These are phyloP conservation scores for Raddia guianensis DNA, from an alignment of 176 grass and related monocot genomes.

Conservation along the genomic window DNA sequence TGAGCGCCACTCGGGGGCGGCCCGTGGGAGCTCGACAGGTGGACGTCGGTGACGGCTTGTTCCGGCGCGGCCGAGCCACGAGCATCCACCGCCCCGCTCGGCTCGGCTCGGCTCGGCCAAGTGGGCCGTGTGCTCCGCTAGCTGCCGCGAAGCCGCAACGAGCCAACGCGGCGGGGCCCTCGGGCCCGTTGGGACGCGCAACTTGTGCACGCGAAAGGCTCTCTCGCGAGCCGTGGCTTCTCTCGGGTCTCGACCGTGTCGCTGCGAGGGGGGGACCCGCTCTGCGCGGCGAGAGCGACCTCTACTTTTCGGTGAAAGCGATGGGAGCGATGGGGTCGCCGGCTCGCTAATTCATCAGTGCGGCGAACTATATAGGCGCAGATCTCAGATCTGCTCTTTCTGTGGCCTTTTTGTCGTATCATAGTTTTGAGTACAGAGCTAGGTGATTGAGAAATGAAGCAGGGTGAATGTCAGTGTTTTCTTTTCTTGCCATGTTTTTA, in stretches of 20 bases:
- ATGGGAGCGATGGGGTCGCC: background rate
- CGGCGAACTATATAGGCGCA: background rate
- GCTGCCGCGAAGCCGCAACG: background rate
- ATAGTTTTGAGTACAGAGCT: background rate
- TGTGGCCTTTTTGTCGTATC: background rate
- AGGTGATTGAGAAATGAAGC: background rate
- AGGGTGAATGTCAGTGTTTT: background rate
- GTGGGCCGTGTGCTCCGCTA: background rate
- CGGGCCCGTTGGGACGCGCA: background rate
- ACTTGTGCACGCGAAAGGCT: conserved; percentile 6
- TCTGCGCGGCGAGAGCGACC: background rate
- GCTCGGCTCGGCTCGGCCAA: background rate
- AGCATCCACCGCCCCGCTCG: too few relatives aligned
- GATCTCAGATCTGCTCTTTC: conserved; percentile 44
- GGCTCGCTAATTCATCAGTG: too few relatives aligned
- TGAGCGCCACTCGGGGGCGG: background rate
- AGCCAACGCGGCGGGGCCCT: background rate
- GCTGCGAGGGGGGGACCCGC: background rate
- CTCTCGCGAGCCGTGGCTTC: background rate
- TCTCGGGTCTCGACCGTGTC: background rate
- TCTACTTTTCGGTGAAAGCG: conserved; percentile 49
- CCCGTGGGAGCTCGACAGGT: conserved; percentile 48
- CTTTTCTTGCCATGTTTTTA: too few relatives aligned
- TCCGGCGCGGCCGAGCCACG: background rate
- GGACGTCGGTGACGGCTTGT: background rate